Conservation (phyloP, 2,329 filamentous ascomycete genomes). For the Westerdykella aurantiaca region DNA sequence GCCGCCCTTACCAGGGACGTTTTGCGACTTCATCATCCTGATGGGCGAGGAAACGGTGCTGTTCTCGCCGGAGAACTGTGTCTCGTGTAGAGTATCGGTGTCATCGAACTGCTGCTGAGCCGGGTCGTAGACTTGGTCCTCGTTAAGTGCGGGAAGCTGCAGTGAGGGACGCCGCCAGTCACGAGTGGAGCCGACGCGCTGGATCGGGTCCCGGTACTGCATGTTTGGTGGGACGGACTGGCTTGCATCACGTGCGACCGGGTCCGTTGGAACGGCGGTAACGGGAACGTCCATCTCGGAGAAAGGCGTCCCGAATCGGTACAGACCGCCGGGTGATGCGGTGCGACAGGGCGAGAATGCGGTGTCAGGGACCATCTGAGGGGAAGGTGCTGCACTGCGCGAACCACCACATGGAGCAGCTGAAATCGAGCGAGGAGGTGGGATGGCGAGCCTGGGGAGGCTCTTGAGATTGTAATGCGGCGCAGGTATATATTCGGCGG, state of each 20-base stretch:
- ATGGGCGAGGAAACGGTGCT: conserved; percentile 31
- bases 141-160: conserved; percentile 63
- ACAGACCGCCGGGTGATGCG: conserved; percentile 56
- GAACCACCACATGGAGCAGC: conserved; percentile 25
- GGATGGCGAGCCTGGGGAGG: conserved; percentile 55
- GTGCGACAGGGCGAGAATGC: conserved; percentile 45
- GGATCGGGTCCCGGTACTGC: conserved; percentile 59
- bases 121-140: conserved; percentile 50
- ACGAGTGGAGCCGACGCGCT: conserved; percentile 41
- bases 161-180: conserved; percentile 60
- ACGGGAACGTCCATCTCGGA: conserved; percentile 87
- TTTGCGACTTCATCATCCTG: conserved; percentile 26
- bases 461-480: conserved; percentile 48
- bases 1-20: conserved; percentile 32
- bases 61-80: conserved; percentile 28
- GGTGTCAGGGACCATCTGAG: conserved; percentile 31
- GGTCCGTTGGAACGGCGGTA: conserved; percentile 64
- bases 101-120: conserved; percentile 25
- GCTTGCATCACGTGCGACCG: conserved; percentile 70
- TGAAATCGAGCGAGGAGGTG: conserved; percentile 36
- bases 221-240: conserved; percentile 94
- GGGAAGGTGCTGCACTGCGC: conserved; percentile 20
- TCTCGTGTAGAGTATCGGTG: conserved; percentile 29
- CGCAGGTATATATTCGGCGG: conserved; percentile 38
- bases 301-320: conserved; percentile 78